Evolutionary conservation across 2,329 filamentous ascomycete genomes (phyloP), one percentile per base, ranked within the genome.

Genomic region (Madurella fahalii): DNA sequence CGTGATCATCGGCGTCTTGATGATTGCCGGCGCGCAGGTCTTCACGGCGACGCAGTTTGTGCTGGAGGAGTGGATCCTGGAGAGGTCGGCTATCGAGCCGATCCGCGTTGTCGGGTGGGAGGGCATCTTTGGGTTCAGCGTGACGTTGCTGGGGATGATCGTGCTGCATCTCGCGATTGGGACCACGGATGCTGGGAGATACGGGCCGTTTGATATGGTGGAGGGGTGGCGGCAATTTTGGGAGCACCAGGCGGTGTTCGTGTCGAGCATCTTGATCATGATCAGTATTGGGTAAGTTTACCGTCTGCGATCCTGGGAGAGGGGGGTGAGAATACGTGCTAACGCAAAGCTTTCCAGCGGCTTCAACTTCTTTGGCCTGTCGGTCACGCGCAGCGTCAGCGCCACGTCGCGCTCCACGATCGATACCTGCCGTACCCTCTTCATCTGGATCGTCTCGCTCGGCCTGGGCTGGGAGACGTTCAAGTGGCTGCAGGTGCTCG

Each of bases 281-380:
- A 81, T 99, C 62, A 95, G 90, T 66, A 99, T 99, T 65, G 93
- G 93, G 88, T 95, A 82, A 68, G 83, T 77, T 42, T 52, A 11
- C 12, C n/a, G 9, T 39, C 9, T 17, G 15, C 30, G 30, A 40
- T n/a, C 16, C 13, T 25, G 42, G 13, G 34, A 11, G 2, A 37
- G 9, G 34, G 34, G 34, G 34, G n/a, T n/a, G 34, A 37, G 9
- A 15, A 15, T 4, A 37, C 2, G 34, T 57, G 41, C 17, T 58
- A 58, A 62, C 31, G 41, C 45, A 34, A 8, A 7, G n/a, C 17
- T 2, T 13, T 7, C 32, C 59, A 95, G 90, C 60, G 92, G 93
- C 51, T 99, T 97, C 82, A 99, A 99, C 75, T 99, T 95, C 77
- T 99, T 99, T 71, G 94, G 94, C 8, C 82, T 99, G 9, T 94